Evolutionary conservation across 176 grass and related monocot genomes (phyloP), one percentile per base, ranked within the genome.

Genomic region (Raddia guianensis): DNA sequence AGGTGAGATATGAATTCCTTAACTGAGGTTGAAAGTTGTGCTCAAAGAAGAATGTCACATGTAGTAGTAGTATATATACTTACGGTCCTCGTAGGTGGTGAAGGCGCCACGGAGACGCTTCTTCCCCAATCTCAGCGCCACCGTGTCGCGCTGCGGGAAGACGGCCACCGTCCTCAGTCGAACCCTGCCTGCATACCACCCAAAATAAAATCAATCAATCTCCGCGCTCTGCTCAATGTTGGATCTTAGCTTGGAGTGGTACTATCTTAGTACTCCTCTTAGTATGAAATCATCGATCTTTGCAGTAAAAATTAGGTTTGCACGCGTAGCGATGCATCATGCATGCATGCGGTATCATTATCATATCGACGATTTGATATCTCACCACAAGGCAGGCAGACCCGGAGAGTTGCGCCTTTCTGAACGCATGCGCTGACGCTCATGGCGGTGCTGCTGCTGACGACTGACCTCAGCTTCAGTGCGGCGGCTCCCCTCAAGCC

Each of bases 401-500:
- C 80, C 43, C 76, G 81, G 66, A 98, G 86, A 59, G 44, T 44
- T 54, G 90, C 37, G 80, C 90, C 90, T 81, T 84, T 98, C 18
- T 94, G 68, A 52, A 98, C 89, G 80, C 80, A 60, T 8, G 68
- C 84, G 47, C 55, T 86, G 73, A 66, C 87, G 88, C 70, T 98
- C 74, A 48, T 61, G 59, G 83, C 62, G 44, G 82, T 64, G 73
- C 15, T 73, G 60, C 18, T 77, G 45, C 18, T 77, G 50, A 61
- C 73, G 51, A 81, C 84, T 75, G 88, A 75, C 68, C 95, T 93
- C 32, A 85, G 90, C 74, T 95, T 86, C 58, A 95, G 81, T 35
- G 92, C 53, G 2, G 90, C 90, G 32, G 86, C 92, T 56, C 90
- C 95, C 86, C 95, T 81, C 64, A 98, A 70, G 49, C 90, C 93